Evolutionary conservation across 2,329 filamentous ascomycete genomes (phyloP), one percentile per base, ranked within the genome.

Genomic region (Monosporascus sp.): DNA sequence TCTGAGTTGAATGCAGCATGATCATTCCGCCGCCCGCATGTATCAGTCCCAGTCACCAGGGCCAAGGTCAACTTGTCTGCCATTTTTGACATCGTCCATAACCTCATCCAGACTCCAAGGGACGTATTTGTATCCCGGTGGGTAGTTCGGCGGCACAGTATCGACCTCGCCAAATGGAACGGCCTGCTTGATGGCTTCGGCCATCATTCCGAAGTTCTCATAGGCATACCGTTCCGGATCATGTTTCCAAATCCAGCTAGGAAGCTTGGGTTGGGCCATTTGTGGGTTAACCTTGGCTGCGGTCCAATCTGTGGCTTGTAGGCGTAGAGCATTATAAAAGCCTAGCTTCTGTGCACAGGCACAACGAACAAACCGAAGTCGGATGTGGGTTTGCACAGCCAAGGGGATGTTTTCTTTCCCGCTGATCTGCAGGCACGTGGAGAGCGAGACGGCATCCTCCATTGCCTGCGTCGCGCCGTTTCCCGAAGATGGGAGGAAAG

Each of bases 381-480:
- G 68, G 47, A 69, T 65, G 57, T 73, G 69, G 19, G 69, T 66
- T 16, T 65, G 65, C 8, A 71, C 66, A 2, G 70, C 64, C 20
- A 69, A 54, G 0, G 68, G 60, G 11, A 69, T 59, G 44, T 66
- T 61, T 6, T 62, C 57, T 51, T 67, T 64, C 3, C 69, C 68
- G 14, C 63, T 69, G 3, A 72, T 56, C 58, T 72, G 69, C 5
- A 73, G 68, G 44, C 70, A 69, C 3, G 67, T 58, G 2, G 71
- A 70, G 2, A 75, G 56, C 5, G 68, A 71, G 27, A 71, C 59
- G 17, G 70, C 71, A 53, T 76, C 73, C 50, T 76, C 73, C 37
- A 75, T 72, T 1, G 71, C 72, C 59, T 73, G 72, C 2, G 69
- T 74, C 7, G 72, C 73, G 2, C 72, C 72, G 52, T 74, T 73